Evolutionary conservation across 1,139 yeast genomes (phyloP).

Genomic region (Hansenula sp.): DNA sequence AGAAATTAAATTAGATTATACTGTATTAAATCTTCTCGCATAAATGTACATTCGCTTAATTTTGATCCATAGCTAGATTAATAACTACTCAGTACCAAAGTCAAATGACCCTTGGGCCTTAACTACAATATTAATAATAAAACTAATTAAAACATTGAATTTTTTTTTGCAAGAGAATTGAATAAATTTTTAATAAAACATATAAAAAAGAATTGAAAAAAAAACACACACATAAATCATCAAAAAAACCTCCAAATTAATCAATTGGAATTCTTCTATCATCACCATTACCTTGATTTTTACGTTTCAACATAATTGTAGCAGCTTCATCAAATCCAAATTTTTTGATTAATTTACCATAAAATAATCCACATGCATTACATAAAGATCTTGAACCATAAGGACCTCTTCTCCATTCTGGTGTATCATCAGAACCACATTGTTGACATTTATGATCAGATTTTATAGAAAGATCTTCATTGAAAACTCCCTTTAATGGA

Average conservation of each 20-base stretch:
- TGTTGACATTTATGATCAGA: slow-evolving; percentile 33
- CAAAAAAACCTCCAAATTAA: too few relatives aligned
- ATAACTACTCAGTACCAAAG: too few relatives aligned
- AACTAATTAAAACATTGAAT: too few relatives aligned
- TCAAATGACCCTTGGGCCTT: too few relatives aligned
- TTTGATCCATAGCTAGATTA: too few relatives aligned
- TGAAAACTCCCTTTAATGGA: slow-evolving; percentile 6
- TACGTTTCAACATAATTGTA: slow-evolving; percentile 18
- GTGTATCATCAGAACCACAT: slow-evolving; percentile 73
- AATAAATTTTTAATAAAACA: not conserved
- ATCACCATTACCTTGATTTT: slow-evolving; percentile 20
- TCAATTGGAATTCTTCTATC: slow-evolving; percentile 21
- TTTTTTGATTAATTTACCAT: slow-evolving; percentile 61
- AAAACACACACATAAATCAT: too few relatives aligned
- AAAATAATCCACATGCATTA: slow-evolving; percentile 80
- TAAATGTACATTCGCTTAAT: too few relatives aligned
- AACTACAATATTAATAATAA: too few relatives aligned
- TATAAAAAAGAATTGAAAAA: not conserved
- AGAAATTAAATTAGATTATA: too few relatives aligned
- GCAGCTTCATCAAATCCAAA: slow-evolving; percentile 37
- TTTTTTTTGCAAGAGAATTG: not conserved
- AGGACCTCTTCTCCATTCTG: slow-evolving; percentile 85
- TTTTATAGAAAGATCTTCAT: slow-evolving; percentile 16
- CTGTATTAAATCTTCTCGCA: too few relatives aligned
- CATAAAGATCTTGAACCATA: slow-evolving; percentile 70